Conservation (phyloP, 2,329 filamentous ascomycete genomes). For the Xylariaceae sp. region DNA sequence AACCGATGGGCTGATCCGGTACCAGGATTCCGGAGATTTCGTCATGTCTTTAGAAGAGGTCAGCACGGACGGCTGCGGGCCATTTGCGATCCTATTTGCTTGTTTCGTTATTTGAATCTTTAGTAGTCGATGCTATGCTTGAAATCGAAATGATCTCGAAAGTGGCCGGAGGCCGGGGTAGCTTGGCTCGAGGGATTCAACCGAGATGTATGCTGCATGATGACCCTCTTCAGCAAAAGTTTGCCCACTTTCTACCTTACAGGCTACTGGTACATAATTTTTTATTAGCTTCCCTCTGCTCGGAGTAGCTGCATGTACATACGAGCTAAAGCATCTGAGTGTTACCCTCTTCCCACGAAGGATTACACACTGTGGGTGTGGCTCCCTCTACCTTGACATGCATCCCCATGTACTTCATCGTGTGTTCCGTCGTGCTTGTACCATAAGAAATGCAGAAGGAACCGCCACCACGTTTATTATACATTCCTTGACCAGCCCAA, state of each 20-base stretch:
- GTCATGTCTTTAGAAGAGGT: slow-evolving; percentile 33
- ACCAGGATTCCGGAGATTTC: slow-evolving; percentile 37
- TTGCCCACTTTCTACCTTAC: too few relatives aligned
- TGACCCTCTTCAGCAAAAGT: too few relatives aligned
- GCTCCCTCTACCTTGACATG: slow-evolving; percentile 21
- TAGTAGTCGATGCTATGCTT: not conserved
- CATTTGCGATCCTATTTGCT: slow-evolving; percentile 3
- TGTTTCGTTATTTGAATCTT: too few relatives aligned
- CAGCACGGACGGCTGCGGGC: slow-evolving; percentile 20
- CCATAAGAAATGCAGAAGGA: slow-evolving; percentile 23
- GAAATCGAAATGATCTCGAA: slow-evolving; percentile 13
- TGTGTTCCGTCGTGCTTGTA: slow-evolving; percentile 16
- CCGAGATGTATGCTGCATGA: too few relatives aligned
- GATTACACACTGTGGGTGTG: slow-evolving; percentile 29
- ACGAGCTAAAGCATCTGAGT: slow-evolving; percentile 21
- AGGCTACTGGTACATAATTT: too few relatives aligned
- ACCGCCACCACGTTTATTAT: slow-evolving; percentile 29
- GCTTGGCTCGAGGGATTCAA: slow-evolving; percentile 11
- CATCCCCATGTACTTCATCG: slow-evolving; percentile 20
- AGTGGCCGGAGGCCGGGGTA: slow-evolving; percentile 15
- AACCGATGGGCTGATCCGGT: slow-evolving; percentile 37
- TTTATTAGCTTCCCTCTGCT: slow-evolving; percentile 21
- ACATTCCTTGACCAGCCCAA: slow-evolving; percentile 22
- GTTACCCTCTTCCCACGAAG: slow-evolving; percentile 21
- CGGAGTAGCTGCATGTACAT: slow-evolving; percentile 22